Conservation (phyloP, 352 stramenopile genomes). For the Pythium diclinum region DNA sequence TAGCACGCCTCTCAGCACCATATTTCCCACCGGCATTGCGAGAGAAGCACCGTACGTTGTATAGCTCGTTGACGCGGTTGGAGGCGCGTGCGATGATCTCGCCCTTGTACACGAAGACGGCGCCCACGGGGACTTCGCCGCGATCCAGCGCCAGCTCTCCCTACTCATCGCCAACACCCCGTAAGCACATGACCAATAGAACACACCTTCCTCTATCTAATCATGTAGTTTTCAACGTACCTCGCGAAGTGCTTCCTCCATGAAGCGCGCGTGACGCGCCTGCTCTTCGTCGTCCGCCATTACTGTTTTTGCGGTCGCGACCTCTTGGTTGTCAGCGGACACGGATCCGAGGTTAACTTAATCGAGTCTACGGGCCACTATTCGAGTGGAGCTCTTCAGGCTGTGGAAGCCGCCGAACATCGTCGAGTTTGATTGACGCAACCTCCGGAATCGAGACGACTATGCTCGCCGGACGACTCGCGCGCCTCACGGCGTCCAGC, state of each 20-base stretch:
- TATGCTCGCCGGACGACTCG: slow-evolving; percentile 31
- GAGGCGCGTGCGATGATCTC: slow-evolving; percentile 75
- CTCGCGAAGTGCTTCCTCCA: slow-evolving; percentile 69
- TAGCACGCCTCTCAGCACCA: background rate
- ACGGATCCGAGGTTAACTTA: slow-evolving; percentile 18
- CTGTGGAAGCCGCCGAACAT: slow-evolving; percentile 3
- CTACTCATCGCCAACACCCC: slow-evolving; percentile 26
- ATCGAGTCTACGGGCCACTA: slow-evolving; percentile 1
- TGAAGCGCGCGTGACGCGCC: slow-evolving; percentile 54
- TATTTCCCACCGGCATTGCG: background rate
- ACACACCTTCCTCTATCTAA: background rate
- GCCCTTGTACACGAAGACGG: slow-evolving; percentile 84
- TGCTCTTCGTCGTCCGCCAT: slow-evolving; percentile 13
- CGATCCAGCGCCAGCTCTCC: slow-evolving; percentile 70
- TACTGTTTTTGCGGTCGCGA: background rate
- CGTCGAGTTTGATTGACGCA: background rate
- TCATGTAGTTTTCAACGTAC: slow-evolving; percentile 22
- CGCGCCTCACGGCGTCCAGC: slow-evolving; percentile 20
- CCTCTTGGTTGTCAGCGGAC: slow-evolving; percentile 2
- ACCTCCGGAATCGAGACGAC: slow-evolving; percentile 14
- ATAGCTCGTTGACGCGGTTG: slow-evolving; percentile 89
- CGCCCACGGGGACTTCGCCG: slow-evolving; percentile 89
- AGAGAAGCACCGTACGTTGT: slow-evolving; percentile 48
- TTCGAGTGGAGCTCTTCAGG: slow-evolving; percentile 2
- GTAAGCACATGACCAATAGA: background rate